phyloP scores from a whole-genome alignment of 139 green algal species.

The Ettlia oleoabundans region DNA sequence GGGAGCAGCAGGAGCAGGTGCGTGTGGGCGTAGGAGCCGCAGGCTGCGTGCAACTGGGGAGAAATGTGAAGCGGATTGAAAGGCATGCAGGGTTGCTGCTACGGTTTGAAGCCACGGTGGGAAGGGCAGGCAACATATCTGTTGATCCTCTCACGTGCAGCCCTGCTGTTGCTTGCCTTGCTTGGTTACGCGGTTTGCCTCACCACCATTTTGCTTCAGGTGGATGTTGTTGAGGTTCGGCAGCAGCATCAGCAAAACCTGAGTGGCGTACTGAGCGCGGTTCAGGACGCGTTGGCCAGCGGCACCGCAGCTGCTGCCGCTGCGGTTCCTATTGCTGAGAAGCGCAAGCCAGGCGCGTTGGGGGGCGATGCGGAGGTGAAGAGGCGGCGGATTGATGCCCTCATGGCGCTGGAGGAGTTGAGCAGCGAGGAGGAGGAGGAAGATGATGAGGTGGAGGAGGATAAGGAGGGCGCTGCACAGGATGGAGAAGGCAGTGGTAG shows the following conservation, averaged over 20 bases:
- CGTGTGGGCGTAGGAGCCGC: neutral
- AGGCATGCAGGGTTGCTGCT: too few relatives aligned
- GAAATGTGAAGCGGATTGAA: too few relatives aligned
- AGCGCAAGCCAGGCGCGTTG: neutral
- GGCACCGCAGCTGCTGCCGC: neutral
- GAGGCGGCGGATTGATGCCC: constrained; percentile 23
- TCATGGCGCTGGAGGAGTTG: neutral
- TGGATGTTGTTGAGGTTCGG: constrained; percentile 59
- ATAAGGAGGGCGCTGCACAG: neutral
- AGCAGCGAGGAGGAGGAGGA: constrained; percentile 30
- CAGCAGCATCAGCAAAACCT: constrained; percentile 47
- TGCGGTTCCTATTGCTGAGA: neutral
- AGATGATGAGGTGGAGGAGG: neutral
- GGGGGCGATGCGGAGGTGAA: neutral
- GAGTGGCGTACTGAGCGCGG: constrained; percentile 47
- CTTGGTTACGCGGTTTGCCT: neutral
- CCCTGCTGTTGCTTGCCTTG: too few relatives aligned
- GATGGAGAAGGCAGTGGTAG: neutral
- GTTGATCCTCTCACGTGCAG: too few relatives aligned
- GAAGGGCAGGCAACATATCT: too few relatives aligned
- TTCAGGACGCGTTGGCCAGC: constrained; percentile 45
- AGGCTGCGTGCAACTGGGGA: neutral
- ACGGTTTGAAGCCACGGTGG: too few relatives aligned
- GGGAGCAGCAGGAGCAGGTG: constrained; percentile 56
- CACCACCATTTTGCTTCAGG: constrained; percentile 34